A percentile compares a stretch with the other conserved stretches of the same genome.
Conservation (phyloP, 768 basidiomycete species). For the Dioszegia crocea region DNA sequence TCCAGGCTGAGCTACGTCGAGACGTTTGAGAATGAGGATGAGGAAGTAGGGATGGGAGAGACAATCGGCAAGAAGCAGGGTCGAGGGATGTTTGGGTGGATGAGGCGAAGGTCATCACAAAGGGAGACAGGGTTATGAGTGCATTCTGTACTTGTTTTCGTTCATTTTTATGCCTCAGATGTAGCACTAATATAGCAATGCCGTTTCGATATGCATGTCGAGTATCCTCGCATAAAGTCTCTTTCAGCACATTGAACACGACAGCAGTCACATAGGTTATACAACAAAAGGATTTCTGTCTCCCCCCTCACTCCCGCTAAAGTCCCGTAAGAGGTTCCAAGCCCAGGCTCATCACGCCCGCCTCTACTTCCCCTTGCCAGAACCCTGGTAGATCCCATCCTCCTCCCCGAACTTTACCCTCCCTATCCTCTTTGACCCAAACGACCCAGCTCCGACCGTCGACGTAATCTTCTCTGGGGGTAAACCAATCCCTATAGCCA, state of each 20-base stretch:
- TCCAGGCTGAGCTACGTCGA: slow-evolving; percentile 6
- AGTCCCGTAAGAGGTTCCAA: slow-evolving; percentile 24
- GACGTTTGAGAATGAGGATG: not conserved
- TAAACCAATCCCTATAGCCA: slow-evolving; percentile 17
- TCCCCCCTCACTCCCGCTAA: not conserved
- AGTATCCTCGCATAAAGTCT: not conserved
- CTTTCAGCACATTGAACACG: not conserved
- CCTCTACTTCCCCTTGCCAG: slow-evolving; percentile 42
- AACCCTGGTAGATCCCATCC: slow-evolving; percentile 38
- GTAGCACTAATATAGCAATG: not conserved
- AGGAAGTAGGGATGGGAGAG: not conserved
- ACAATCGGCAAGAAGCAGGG: not conserved
- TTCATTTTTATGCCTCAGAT: not conserved
- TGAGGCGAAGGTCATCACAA: not conserved
- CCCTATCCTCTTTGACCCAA: slow-evolving; percentile 33
- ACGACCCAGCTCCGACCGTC: slow-evolving; percentile 31
- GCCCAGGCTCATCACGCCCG: slow-evolving; percentile 37
- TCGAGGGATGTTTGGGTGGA: slow-evolving; percentile 6
- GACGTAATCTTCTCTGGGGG: slow-evolving; percentile 26
- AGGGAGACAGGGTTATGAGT: not conserved
- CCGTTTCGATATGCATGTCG: not conserved
- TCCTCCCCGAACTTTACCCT: slow-evolving; percentile 37
- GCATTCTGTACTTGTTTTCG: not conserved
- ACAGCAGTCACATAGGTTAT: no score
- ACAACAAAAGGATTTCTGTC: not conserved